These are phyloP conservation scores for Xerophyta viscosa DNA, from an alignment of 106 monocot genomes.

Conservation along the genomic window DNA sequence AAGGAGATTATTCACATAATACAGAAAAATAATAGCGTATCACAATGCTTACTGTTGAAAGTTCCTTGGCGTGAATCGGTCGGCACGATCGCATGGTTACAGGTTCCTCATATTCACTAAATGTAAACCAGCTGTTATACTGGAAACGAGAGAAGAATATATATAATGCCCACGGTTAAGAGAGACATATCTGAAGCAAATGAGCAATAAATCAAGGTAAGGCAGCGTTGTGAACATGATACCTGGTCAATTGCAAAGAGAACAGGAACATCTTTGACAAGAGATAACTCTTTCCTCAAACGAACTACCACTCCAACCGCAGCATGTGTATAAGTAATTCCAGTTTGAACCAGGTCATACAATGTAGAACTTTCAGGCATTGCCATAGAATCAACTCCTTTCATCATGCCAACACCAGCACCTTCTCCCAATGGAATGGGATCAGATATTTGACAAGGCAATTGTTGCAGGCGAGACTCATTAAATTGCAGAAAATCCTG, in stretches of 20 bases:
- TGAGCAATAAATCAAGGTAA: background rate
- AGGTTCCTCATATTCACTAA: conserved; percentile 84
- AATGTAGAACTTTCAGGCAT: conserved; percentile 91
- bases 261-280: conserved; percentile 89
- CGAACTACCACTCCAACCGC: conserved; percentile 80
- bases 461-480: conserved; percentile 46
- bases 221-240: background rate
- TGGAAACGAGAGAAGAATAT: conserved; percentile 21
- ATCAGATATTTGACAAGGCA: conserved; percentile 78
- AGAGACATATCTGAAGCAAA: background rate
- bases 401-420: conserved; percentile 50
- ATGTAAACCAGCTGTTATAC: conserved; percentile 99
- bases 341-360: conserved; percentile 87
- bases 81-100: conserved; percentile 56
- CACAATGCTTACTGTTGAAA: conserved; percentile 57
- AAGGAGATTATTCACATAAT: no score
- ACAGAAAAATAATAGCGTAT: background rate
- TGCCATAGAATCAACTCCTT: conserved; percentile 62
- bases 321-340: conserved; percentile 68
- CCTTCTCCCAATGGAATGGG: conserved; percentile 91
- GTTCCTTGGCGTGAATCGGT: conserved; percentile 86
- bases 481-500: conserved; percentile 97
- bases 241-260: conserved; percentile 97
- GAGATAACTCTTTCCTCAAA: conserved; percentile 77
- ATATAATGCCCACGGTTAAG: background rate